Percentiles rank a stretch among this genome's conserved stretches.
Conservation (phyloP, 2,329 filamentous ascomycete species). For the Colletotrichum sansevieriae region DNA sequence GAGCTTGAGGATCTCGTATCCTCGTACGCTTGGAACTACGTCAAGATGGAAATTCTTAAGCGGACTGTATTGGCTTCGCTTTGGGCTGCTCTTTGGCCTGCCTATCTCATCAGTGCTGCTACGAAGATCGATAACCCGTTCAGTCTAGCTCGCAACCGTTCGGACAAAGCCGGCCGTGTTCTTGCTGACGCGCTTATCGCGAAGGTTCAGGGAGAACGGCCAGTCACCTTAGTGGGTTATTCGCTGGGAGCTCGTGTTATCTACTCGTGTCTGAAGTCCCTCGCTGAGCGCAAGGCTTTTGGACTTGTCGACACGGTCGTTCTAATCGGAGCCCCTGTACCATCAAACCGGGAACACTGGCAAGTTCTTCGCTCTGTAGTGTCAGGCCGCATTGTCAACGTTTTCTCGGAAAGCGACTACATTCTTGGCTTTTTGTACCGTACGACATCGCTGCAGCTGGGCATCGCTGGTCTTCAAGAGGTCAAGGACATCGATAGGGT, state of each 20-base stretch:
- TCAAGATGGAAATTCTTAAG: constrained; percentile 81
- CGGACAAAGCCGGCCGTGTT: constrained; percentile 83
- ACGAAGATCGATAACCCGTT: constrained; percentile 86
- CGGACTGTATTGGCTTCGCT: constrained; percentile 77
- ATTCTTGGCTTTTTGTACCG: constrained; percentile 90
- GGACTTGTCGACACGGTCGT: constrained; percentile 88
- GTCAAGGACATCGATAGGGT: constrained; percentile 77
- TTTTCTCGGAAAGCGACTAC: constrained; percentile 89
- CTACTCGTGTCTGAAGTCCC: constrained; percentile 81
- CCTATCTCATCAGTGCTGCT: constrained; percentile 75
- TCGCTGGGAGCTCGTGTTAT: constrained; percentile 86
- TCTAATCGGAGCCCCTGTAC: constrained; percentile 84
- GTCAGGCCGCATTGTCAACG: constrained; percentile 85
- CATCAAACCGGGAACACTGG: constrained; percentile 81
- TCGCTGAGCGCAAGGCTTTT: constrained; percentile 84
- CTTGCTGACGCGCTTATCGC: constrained; percentile 87
- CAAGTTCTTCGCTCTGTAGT: constrained; percentile 82
- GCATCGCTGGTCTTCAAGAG: constrained; percentile 85
- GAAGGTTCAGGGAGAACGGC: constrained; percentile 83
- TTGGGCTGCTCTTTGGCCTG: constrained; percentile 77
- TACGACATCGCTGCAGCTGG: constrained; percentile 83
- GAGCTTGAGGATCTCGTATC: constrained; percentile 79
- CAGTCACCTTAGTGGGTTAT: constrained; percentile 85
- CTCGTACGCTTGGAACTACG: constrained; percentile 80
- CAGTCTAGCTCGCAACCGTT: constrained; percentile 79